These are phyloP conservation scores for Ophiostoma sp. DNA, from an alignment of 2,329 filamentous ascomycete species.

Conservation along the genomic window DNA sequence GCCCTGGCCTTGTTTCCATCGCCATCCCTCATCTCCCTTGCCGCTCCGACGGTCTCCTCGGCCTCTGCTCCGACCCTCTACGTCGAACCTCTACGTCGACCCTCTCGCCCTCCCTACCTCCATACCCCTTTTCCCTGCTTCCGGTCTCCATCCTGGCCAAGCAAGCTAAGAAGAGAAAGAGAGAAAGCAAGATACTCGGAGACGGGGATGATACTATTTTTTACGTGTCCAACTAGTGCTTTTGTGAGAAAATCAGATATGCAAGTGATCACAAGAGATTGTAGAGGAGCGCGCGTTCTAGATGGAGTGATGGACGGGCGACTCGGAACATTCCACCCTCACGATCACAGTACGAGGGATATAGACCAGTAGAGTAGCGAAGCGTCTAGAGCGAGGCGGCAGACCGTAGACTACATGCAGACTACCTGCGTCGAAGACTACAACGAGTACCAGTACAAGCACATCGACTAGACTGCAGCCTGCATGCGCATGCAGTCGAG, in stretches of 20 bases:
- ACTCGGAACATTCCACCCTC: background rate
- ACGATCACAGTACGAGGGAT: background rate
- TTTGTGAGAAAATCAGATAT: background rate
- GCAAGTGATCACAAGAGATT: background rate
- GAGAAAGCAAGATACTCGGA: too few species aligned
- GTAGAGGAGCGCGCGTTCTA: background rate
- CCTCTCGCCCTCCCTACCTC: background rate
- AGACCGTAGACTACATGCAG: too few species aligned
- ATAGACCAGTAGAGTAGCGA: background rate
- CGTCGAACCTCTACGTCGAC: background rate
- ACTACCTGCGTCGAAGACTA: background rate
- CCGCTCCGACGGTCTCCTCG: background rate
- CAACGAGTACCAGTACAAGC: background rate
- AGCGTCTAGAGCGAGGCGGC: background rate
- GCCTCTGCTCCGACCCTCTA: too few species aligned
- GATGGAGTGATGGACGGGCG: background rate
- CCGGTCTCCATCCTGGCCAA: conserved; percentile 9
- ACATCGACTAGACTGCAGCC: conserved; percentile 4
- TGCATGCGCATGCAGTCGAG: background rate
- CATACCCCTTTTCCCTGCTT: conserved; percentile 12
- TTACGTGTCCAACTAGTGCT: background rate
- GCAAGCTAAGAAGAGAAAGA: background rate
- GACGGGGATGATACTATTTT: background rate
- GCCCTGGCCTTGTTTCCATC: too few species aligned
- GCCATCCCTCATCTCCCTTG: background rate